These are phyloP conservation scores for Coemansia aciculifera DNA, from an alignment of 192 early-diverging fungal species.

Conservation along the genomic window DNA sequence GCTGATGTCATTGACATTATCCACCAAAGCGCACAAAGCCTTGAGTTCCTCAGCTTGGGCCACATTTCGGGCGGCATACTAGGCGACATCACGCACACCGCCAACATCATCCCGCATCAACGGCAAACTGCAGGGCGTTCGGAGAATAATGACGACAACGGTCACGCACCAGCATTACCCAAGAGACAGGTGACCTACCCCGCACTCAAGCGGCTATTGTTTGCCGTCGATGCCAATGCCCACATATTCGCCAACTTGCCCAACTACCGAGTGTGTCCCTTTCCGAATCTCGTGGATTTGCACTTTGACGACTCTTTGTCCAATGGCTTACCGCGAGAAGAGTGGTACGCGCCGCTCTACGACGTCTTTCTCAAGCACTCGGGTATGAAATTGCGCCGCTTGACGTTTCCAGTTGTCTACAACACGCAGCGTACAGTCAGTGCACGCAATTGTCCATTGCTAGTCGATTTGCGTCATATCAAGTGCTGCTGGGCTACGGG, in stretches of 20 bases:
- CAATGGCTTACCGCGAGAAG: conserved; percentile 39
- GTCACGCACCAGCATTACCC: not conserved
- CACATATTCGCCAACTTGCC: conserved; percentile 19
- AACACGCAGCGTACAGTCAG: conserved; percentile 44
- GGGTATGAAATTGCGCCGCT: conserved; percentile 14
- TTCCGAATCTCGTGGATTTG: conserved; percentile 37
- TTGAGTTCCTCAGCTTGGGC: conserved; percentile 28
- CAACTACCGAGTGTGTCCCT: conserved; percentile 11
- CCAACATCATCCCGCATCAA: not conserved
- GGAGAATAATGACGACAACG: not conserved
- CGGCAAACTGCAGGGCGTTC: not conserved
- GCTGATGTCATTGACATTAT: conserved; percentile 17
- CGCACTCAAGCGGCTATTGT: conserved; percentile 29
- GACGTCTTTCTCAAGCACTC: conserved; percentile 40
- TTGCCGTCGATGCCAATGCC: conserved; percentile 28
- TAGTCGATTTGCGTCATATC: conserved; percentile 41
- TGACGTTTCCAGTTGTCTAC: conserved; percentile 54
- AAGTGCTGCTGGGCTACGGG: conserved; percentile 57
- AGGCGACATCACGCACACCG: conserved; percentile 7
- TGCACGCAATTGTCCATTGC: conserved; percentile 29
- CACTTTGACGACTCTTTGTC: conserved; percentile 41
- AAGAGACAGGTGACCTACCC: conserved; percentile 1
- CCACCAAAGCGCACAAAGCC: conserved; percentile 15
- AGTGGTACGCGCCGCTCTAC: conserved; percentile 50
- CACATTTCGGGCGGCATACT: conserved; percentile 32